Percentiles rank a stretch among this genome's conserved stretches.
Conservation (phyloP, 2,329 filamentous ascomycete genomes). For the Sporothrix globosa region DNA sequence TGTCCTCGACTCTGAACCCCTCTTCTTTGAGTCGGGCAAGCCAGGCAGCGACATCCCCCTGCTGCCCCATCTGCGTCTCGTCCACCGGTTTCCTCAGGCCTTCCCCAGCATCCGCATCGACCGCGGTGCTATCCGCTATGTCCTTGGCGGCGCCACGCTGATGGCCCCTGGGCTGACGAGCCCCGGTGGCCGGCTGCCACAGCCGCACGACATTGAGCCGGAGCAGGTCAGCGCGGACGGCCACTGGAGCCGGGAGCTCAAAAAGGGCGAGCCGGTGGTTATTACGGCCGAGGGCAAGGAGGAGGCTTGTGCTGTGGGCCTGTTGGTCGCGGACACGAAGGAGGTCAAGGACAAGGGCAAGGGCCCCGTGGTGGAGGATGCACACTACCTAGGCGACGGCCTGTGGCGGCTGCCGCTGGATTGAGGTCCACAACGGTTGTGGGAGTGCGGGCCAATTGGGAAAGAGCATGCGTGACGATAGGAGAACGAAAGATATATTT, state of each 20-base stretch:
- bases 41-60: conserved; percentile 52
- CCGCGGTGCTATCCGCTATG: conserved; percentile 93
- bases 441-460: neutral
- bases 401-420: conserved; percentile 73
- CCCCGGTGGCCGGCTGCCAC: conserved; percentile 76
- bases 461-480: neutral
- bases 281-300: conserved; percentile 92
- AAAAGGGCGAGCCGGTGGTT: conserved; percentile 81
- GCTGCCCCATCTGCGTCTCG: conserved; percentile 83
- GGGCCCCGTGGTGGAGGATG: conserved; percentile 89
- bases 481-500: neutral
- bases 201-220: conserved; percentile 44
- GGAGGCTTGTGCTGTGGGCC: conserved; percentile 84
- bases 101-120: conserved; percentile 90
- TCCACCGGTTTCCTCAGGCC: conserved; percentile 84
- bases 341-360: conserved; percentile 95
- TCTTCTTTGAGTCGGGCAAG: conserved; percentile 85
- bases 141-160: conserved; percentile 86
- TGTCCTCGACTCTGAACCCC: conserved; percentile 72
- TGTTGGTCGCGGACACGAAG: conserved; percentile 80
- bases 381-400: conserved; percentile 92
- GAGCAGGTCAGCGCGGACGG: conserved; percentile 53
- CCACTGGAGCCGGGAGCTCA: conserved; percentile 67
- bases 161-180: conserved; percentile 95
- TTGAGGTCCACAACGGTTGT: conserved; percentile 37